Conservation (phyloP, 306 rosid species). For the Oxytropis ochrocephala region DNA sequence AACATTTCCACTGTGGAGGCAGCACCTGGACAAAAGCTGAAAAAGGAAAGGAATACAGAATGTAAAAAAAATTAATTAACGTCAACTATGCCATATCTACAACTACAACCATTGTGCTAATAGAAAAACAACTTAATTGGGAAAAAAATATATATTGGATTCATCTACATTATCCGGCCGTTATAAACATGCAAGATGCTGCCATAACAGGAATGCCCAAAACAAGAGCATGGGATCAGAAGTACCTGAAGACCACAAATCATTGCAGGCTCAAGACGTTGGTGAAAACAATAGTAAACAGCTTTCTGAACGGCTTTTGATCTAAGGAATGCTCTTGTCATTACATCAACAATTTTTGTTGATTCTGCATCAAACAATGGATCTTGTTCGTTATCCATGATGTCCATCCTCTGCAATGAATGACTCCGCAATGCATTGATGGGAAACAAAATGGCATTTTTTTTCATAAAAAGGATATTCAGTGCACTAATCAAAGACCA, state of each 20-base stretch:
- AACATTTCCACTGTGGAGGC: constrained; percentile 60
- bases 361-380: constrained; percentile 50
- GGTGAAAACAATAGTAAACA: constrained; percentile 77
- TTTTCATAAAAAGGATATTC: constrained; percentile 49
- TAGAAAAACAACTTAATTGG: not conserved
- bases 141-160: not conserved
- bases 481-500: constrained; percentile 76
- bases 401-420: constrained; percentile 44
- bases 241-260: constrained; percentile 74
- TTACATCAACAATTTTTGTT: constrained; percentile 56
- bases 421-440: constrained; percentile 47
- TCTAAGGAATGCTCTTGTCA: constrained; percentile 65
- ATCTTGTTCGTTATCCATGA: constrained; percentile 42
- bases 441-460: constrained; percentile 56
- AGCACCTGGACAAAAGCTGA: constrained; percentile 80
- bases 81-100: not conserved
- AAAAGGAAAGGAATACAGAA: constrained; percentile 24
- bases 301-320: constrained; percentile 84
- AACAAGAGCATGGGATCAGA: not conserved
- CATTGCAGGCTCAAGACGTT: constrained; percentile 71
- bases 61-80: not conserved
- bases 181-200: not conserved
- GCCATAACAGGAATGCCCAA: not conserved
- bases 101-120: constrained; percentile 1
- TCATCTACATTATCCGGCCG: not conserved